A percentile compares a stretch with the other conserved stretches of the same genome.
Evolutionary conservation across 768 basidiomycete genomes (phyloP).

Genomic region (Boletus bicolor): DNA sequence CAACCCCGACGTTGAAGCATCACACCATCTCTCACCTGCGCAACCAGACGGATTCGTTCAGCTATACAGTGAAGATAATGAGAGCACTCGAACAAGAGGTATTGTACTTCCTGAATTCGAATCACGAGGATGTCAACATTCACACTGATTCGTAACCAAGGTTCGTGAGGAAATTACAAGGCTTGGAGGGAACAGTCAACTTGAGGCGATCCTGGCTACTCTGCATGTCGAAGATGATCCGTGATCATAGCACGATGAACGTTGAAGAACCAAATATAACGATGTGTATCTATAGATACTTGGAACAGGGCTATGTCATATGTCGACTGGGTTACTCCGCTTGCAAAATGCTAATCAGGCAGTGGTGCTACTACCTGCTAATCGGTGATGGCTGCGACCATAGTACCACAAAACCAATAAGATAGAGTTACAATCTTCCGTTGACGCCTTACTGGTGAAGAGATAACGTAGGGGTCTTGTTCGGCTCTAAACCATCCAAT

Average conservation of each 20-base stretch:
- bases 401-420: no score
- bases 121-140: not conserved
- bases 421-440: no score
- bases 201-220: constrained; percentile 56
- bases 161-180: constrained; percentile 63
- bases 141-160: constrained; percentile 6
- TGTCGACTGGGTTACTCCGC: not conserved
- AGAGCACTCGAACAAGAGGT: constrained; percentile 58
- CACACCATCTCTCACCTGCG: constrained; percentile 81
- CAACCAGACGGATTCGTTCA: constrained; percentile 75
- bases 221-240: constrained; percentile 40
- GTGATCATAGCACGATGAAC: not conserved
- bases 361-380: not conserved
- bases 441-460: no score
- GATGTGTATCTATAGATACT: no score
- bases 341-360: not conserved
- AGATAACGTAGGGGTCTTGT: no score
- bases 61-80: constrained; percentile 76
- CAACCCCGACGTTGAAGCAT: constrained; percentile 76
- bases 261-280: not conserved
- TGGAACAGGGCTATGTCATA: not conserved
- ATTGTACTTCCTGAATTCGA: not conserved
- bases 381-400: no score
- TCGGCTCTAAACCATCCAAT: no score
- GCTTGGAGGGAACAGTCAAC: constrained; percentile 71